Base-by-base conservation (phyloP, 2,329 filamentous ascomycete species). In the Biscogniauxia sp. region DNA sequence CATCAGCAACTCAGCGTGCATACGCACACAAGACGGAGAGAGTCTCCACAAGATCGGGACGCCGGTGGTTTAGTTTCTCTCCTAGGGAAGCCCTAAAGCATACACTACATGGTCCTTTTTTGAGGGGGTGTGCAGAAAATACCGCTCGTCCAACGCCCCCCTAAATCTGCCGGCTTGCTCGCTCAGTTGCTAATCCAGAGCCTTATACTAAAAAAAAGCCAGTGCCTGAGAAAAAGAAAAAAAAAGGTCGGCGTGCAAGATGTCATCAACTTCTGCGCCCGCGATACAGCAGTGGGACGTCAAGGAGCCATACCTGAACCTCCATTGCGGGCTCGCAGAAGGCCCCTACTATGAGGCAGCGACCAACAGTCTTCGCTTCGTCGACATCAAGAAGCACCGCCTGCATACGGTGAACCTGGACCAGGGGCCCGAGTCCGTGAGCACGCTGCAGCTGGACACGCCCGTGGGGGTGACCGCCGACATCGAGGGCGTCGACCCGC, bases 331-430 rank as follows among this genome's bases (percentile, higher is more conserved):
- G 15, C 82, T 93, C 28, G 89, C 88, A 65, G 91, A 94, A 75
- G 91, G 84, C 0, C 90, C 90, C 1, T 92, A 87, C 77, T 92
- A 87, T 78, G 89, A 93, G 74, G 78, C 82, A 61, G 78, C 77
- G 20, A 86, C 83, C 55, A 83, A 90, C 73, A 82, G 80, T 53
- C 78, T 94, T 61, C 89, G 91, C 65, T 93, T 92, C 74, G 86
- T 93, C 63, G 93, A 97, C 76, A 93, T 97, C 76, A 89, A 88
- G 74, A 86, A 89, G 72, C 84, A 90, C 72, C 86, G 87, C 63
- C 72, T 97, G 53, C 89, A 95, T 78, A 82, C 84, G 54, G 82
- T 95, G 61, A 83, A 91, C 68, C 79, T 96, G 23, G 72, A 75
- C 54, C 78, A 84, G 61, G 90, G 88, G 0, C 84, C 85, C 17